These are phyloP conservation scores for Ceratocystis papillata DNA, from an alignment of 2,329 filamentous ascomycete species.

Conservation along the genomic window DNA sequence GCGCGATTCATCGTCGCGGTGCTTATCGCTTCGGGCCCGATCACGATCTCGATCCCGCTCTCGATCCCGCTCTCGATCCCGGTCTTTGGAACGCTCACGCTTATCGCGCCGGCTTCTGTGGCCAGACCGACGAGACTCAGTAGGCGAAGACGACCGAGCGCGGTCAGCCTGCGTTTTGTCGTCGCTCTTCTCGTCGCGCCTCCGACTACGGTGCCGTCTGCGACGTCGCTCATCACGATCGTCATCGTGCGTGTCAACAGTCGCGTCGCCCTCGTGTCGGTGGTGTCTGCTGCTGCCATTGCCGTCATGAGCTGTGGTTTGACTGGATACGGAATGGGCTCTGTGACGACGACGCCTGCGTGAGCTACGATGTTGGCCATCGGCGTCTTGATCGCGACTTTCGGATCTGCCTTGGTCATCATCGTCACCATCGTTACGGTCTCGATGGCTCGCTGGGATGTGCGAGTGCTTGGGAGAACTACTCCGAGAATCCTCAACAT, in stretches of 20 bases:
- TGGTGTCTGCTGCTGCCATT: conserved; percentile 16
- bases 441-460: conserved; percentile 20
- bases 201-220: conserved; percentile 39
- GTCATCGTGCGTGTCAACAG: conserved; percentile 9
- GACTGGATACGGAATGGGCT: conserved; percentile 28
- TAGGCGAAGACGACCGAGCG: conserved; percentile 55
- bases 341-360: conserved; percentile 28
- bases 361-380: conserved; percentile 22
- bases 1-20: conserved; percentile 38
- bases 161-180: conserved; percentile 40
- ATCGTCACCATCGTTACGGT: conserved; percentile 12
- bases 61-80: conserved; percentile 31
- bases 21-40: conserved; percentile 36
- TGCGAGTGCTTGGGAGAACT: conserved; percentile 36
- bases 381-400: conserved; percentile 22
- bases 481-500: conserved; percentile 35
- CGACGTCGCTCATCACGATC: conserved; percentile 30
- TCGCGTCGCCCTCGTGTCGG: conserved; percentile 14
- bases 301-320: conserved; percentile 27
- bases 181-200: conserved; percentile 41
- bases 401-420: conserved; percentile 22
- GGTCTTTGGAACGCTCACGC: conserved; percentile 38
- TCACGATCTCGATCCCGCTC: conserved; percentile 27
- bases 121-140: conserved; percentile 42
- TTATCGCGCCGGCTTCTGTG: conserved; percentile 53